These are phyloP conservation scores for Xylaria flabelliformis DNA, from an alignment of 495 filamentous ascomycete species.

Conservation along the genomic window DNA sequence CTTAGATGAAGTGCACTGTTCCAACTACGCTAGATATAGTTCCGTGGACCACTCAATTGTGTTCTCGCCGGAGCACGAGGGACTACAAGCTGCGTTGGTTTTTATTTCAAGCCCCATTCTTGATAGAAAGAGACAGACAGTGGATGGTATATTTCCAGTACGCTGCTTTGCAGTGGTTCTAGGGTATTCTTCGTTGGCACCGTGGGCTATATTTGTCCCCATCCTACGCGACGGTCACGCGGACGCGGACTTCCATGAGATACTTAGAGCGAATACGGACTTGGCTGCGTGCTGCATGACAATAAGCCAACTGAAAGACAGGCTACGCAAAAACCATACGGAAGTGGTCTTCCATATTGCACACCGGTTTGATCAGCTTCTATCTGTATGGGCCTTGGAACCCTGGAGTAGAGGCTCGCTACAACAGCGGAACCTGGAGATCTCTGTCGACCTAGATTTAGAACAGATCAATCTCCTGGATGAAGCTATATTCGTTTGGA, in stretches of 20 bases:
- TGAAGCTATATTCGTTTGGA: constrained; percentile 15
- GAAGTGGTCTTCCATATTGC: background rate
- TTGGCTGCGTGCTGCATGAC: constrained; percentile 16
- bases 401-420: too few relatives aligned
- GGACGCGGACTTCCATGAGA: constrained; percentile 14
- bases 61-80: background rate
- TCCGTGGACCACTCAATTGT: constrained; percentile 1
- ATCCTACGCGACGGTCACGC: constrained; percentile 6
- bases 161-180: constrained; percentile 15
- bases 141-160: background rate
- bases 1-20: constrained; percentile 14
- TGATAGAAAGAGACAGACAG: background rate
- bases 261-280: background rate
- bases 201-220: constrained; percentile 19
- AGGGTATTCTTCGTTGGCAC: background rate
- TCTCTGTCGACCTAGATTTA: constrained; percentile 14
- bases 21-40: background rate
- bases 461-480: constrained; percentile 14
- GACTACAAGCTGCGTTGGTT: constrained; percentile 1
- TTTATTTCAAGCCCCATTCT: background rate
- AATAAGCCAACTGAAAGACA: constrained; percentile 18
- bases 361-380: constrained; percentile 15
- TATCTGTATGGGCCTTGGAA: constrained; percentile 3
- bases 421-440: background rate
- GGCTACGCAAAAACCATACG: background rate